A percentile compares a stretch with the other conserved stretches of the same genome.
These are phyloP conservation scores for Porogramme epimiltina DNA, from an alignment of 1,284 basidiomycete genomes.

Conservation along the genomic window DNA sequence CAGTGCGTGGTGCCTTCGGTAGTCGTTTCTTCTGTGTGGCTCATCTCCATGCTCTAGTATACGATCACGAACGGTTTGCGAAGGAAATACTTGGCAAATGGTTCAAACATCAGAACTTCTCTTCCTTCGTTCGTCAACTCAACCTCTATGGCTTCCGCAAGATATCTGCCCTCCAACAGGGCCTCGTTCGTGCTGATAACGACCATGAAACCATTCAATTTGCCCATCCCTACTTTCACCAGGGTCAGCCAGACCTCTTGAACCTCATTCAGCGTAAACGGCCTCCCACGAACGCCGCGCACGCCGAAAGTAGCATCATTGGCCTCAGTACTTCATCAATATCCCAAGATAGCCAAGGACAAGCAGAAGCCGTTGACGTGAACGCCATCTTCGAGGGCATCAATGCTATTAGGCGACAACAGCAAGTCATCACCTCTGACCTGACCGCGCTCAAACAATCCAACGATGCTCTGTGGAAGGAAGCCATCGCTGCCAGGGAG, in stretches of 20 bases:
- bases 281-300: conserved; percentile 36
- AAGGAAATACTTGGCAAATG: conserved; percentile 88
- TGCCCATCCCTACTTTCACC: conserved; percentile 86
- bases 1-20: conserved; percentile 28
- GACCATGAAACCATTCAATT: conserved; percentile 94
- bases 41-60: conserved; percentile 53
- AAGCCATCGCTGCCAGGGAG: conserved; percentile 78
- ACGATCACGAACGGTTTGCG: conserved; percentile 93
- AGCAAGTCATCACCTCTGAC: conserved; percentile 86
- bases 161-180: conserved; percentile 94
- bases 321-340: conserved; percentile 26
- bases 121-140: conserved; percentile 92
- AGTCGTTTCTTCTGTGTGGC: neutral
- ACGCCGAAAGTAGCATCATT: conserved; percentile 25
- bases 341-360: conserved; percentile 25
- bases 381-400: conserved; percentile 82
- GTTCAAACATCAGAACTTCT: conserved; percentile 97
- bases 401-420: conserved; percentile 87
- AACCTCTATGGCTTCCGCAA: conserved; percentile 99
- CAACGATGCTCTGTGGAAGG: conserved; percentile 92
- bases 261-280: conserved; percentile 85
- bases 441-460: conserved; percentile 86
- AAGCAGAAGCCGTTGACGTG: conserved; percentile 70
- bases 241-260: conserved; percentile 90
- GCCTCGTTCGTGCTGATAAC: conserved; percentile 80